Evolutionary conservation across 495 filamentous ascomycete species (phyloP).

Genomic region (Xylaria telfairii): DNA sequence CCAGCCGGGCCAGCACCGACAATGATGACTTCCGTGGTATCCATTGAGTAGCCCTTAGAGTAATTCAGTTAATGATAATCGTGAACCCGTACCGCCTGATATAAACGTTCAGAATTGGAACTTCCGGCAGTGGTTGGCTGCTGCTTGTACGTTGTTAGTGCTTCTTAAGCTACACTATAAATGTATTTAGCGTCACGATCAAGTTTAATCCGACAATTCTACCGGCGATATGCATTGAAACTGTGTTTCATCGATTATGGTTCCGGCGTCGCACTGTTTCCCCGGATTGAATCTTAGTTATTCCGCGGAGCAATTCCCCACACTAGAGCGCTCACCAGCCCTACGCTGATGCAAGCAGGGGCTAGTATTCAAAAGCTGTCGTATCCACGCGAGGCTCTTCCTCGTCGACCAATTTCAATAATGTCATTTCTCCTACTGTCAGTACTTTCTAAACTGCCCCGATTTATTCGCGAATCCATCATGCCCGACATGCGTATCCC

Average conservation of each 20-base stretch:
- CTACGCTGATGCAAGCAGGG: background rate
- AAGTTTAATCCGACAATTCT: background rate
- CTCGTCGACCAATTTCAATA: background rate
- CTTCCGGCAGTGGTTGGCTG: background rate
- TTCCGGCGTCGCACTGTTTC: conserved; percentile 6
- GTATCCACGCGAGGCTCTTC: background rate
- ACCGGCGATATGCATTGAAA: background rate
- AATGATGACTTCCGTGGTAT: conserved; percentile 43
- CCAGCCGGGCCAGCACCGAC: conserved; percentile 49
- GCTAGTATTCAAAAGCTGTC: background rate
- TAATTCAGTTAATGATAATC: background rate
- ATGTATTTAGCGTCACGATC: background rate
- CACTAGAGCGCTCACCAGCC: background rate
- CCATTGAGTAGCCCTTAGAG: conserved; percentile 18
- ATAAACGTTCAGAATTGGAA: background rate
- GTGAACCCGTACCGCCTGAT: background rate
- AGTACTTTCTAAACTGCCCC: background rate
- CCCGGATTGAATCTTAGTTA: conserved; percentile 22
- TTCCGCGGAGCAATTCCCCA: conserved; percentile 31
- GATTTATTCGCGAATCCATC: conserved; percentile 16
- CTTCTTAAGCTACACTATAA: background rate
- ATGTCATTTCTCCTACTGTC: conserved; percentile 1
- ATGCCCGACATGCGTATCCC: conserved; percentile 30
- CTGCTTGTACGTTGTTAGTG: background rate
- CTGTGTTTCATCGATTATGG: background rate